phyloP scores from a whole-genome alignment of 306 rosid species.

The Vigna radiata region DNA sequence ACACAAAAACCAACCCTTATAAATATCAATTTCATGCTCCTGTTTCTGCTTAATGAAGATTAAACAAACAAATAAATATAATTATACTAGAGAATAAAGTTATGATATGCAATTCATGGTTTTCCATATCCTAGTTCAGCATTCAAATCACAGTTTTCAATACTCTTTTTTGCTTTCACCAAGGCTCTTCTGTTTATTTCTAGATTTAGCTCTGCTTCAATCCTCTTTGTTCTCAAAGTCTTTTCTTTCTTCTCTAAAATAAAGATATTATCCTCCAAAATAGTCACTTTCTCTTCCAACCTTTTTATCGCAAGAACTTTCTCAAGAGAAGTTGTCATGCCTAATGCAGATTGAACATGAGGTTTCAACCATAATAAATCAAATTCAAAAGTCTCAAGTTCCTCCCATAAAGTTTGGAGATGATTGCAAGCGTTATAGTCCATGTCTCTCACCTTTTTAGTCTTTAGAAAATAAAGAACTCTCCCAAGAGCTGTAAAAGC shows the following conservation, averaged over 20 bases:
- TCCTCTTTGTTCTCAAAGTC: not conserved
- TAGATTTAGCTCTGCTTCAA: not conserved
- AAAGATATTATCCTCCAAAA: not conserved
- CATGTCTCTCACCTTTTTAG: conserved; percentile 40
- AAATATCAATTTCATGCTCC: too few species aligned
- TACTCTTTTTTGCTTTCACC: not conserved
- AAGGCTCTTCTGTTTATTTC: conserved; percentile 12
- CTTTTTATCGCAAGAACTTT: not conserved
- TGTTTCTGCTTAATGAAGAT: too few species aligned
- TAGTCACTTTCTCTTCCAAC: not conserved
- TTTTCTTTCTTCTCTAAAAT: not conserved
- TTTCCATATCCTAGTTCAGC: too few species aligned
- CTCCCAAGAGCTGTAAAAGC: conserved; percentile 43
- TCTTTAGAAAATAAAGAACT: conserved; percentile 39
- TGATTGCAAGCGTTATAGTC: not conserved
- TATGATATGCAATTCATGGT: too few species aligned
- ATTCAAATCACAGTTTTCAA: too few species aligned
- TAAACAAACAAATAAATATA: not conserved
- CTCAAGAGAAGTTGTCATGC: not conserved
- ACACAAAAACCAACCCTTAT: too few species aligned
- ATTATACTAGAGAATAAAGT: too few species aligned
- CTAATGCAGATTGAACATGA: conserved; percentile 24
- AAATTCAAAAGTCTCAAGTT: conserved; percentile 18
- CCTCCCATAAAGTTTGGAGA: conserved; percentile 43
- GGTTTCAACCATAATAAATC: conserved; percentile 43